These are phyloP conservation scores for Populus alba DNA, from an alignment of 345 rosid species.

Conservation along the genomic window DNA sequence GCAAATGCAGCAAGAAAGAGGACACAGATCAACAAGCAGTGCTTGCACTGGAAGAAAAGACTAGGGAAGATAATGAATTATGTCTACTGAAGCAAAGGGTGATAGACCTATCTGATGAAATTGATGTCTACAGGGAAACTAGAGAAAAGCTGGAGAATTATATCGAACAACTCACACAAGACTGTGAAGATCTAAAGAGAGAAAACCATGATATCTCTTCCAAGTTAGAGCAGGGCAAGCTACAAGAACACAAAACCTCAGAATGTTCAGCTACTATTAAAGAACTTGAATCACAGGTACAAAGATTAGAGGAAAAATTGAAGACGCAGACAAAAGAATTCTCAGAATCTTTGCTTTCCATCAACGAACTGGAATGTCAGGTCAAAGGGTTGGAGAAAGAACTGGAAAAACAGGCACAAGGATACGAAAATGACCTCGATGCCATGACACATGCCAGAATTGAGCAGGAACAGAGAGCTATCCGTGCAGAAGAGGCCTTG, in stretches of 20 bases:
- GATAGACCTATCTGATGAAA: conserved; percentile 20
- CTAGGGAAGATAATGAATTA: conserved; percentile 12
- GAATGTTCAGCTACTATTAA: conserved; percentile 26
- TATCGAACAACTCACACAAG: conserved; percentile 22
- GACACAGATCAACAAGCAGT: conserved; percentile 35
- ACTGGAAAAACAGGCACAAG: conserved; percentile 25
- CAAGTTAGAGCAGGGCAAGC: conserved; percentile 18
- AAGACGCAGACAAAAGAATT: conserved; percentile 62
- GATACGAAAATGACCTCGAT: conserved; percentile 24
- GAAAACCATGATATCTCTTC: conserved; percentile 18
- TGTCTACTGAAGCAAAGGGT: conserved; percentile 19
- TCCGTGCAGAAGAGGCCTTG: conserved; percentile 31
- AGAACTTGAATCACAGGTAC: conserved; percentile 53
- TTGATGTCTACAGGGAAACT: conserved; percentile 17
- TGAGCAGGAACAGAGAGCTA: conserved; percentile 33
- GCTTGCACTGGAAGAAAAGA: conserved; percentile 20
- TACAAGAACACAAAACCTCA: conserved; percentile 8
- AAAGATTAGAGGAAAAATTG: conserved; percentile 60
- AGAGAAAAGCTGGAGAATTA: conserved; percentile 27
- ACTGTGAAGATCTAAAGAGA: conserved; percentile 20
- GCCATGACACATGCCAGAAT: conserved; percentile 21
- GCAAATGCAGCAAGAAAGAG: conserved; percentile 29
- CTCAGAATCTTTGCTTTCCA: conserved; percentile 54
- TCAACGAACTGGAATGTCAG: conserved; percentile 28
- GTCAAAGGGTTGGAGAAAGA: conserved; percentile 27